Evolutionary conservation across 1,139 yeast genomes (phyloP), one percentile per base, ranked within the genome.

Genomic region (Candida sp.): DNA sequence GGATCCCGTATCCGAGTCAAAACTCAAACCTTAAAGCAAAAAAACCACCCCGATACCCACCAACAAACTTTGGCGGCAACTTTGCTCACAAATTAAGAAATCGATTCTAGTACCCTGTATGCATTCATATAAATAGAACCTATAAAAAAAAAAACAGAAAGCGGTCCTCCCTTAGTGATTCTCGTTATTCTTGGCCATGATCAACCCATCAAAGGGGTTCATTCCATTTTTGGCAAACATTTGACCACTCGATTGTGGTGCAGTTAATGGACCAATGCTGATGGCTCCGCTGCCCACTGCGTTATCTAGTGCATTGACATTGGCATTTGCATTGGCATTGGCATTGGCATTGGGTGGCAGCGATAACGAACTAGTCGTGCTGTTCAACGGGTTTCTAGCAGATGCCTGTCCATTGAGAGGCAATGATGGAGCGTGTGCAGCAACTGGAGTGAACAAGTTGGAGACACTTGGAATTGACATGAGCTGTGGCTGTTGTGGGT

Each of bases 141-240:
- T 35, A 35, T 11, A 17, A 17, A 35, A 12, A 17, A n/a, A 39
- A 39, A 7, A 40, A 25, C 8, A 11, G 11, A 22, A 31, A n/a
- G 3, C 35, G 1, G 17, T 32, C 22, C n/a, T 6, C 23, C 5
- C 9, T 5, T 32, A 25, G 25, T 46, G 44, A n/a, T 32, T 49
- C n/a, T 37, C 34, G 22, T 50, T 55, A 12, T 42, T 39, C 31
- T 53, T 55, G 7, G 74, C 74, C 63, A 73, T 59, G 22, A 74
- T 73, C 41, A 74, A 60, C 11, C 77, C 77, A 55, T 75, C 80
- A 54, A 74, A 75, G 9, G 80, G 80, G 56, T 75, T 75, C 59
- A 70, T 62, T 0, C 77, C 78, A 53, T 70, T 69, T 49, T 63
- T 72, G 7, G 75, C 78, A 55, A 59, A 68, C 47, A 50, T 43